Conservation (phyloP, 441 rosid genomes). For the Syzygium malaccense region DNA sequence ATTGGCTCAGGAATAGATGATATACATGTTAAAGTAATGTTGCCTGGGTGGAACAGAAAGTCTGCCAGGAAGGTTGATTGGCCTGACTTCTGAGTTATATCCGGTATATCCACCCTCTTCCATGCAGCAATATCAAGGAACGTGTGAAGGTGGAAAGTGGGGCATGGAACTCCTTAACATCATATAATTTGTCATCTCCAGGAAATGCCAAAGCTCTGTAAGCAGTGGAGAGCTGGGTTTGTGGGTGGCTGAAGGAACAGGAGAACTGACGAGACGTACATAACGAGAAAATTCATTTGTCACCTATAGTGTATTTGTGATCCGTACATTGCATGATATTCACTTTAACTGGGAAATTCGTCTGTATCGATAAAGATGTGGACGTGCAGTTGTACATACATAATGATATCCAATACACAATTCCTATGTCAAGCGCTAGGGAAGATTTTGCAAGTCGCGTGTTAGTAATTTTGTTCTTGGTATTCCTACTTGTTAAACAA, state of each 20-base stretch:
- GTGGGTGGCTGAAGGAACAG: neutral
- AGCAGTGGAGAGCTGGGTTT: neutral
- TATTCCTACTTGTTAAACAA: neutral
- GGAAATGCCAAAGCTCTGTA: neutral
- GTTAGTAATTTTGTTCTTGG: neutral
- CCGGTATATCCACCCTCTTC: neutral
- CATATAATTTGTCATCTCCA: neutral
- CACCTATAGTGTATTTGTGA: neutral
- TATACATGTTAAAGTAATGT: neutral
- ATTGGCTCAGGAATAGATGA: neutral
- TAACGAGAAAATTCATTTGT: neutral
- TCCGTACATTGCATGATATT: neutral
- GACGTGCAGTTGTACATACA: neutral
- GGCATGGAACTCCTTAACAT: neutral
- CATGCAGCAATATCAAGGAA: neutral
- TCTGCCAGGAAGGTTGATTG: neutral
- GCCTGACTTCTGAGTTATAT: neutral
- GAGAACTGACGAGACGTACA: neutral
- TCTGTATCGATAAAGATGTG: neutral
- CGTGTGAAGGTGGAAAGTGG: neutral
- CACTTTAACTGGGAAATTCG: neutral
- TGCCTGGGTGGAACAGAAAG: neutral
- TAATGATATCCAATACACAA: neutral
- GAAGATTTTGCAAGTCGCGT: neutral
- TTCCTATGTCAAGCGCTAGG: neutral